Conservation (phyloP, 164 flowering plant species). For the Nymphaea thermarum region DNA sequence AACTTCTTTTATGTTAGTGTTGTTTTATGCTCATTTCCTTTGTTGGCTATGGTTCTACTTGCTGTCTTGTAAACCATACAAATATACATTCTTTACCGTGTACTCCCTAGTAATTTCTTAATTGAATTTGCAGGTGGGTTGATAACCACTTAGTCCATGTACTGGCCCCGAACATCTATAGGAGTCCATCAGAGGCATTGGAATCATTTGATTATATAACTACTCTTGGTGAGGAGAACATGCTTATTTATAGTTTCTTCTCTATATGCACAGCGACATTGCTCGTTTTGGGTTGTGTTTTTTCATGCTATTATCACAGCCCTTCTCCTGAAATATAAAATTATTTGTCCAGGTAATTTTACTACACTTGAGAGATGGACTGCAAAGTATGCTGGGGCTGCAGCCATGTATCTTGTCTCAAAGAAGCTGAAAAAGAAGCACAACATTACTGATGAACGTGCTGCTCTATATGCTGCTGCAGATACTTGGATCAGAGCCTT, state of each 20-base stretch:
- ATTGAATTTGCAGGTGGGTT: constrained; percentile 39
- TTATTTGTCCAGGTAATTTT: constrained; percentile 43
- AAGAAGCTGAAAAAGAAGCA: constrained; percentile 64
- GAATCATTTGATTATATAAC: constrained; percentile 70
- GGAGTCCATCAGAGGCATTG: constrained; percentile 57
- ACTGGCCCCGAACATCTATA: constrained; percentile 60
- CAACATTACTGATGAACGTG: constrained; percentile 66
- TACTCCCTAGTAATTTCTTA: neutral
- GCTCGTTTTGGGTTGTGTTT: neutral
- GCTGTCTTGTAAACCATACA: too few species aligned
- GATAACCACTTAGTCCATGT: constrained; percentile 62
- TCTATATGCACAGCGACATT: neutral
- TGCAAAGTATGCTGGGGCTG: constrained; percentile 70
- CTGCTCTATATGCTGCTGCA: constrained; percentile 60
- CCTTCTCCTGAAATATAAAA: neutral
- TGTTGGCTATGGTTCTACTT: too few species aligned
- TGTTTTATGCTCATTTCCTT: too few species aligned
- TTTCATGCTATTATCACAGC: neutral
- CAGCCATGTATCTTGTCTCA: constrained; percentile 73
- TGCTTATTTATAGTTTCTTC: neutral
- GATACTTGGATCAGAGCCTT: constrained; percentile 73
- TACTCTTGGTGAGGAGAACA: constrained; percentile 34
- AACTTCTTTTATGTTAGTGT: too few species aligned
- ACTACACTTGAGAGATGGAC: constrained; percentile 42
- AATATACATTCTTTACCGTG: neutral